Conservation (phyloP, 176 grass and related monocot species). For the Triticum turgidum region DNA sequence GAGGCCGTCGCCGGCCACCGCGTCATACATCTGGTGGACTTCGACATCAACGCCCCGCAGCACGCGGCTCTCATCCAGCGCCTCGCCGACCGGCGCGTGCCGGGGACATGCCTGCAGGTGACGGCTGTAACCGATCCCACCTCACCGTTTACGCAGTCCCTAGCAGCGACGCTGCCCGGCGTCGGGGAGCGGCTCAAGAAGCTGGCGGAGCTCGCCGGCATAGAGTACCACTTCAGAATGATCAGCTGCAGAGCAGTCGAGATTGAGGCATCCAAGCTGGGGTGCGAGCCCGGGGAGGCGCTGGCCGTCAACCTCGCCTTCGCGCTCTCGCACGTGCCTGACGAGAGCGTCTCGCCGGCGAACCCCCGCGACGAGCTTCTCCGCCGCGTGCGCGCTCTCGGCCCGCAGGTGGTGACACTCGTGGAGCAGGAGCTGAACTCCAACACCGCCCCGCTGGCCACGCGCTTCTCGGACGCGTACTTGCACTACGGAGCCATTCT, state of each 20-base stretch:
- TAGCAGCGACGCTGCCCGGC: not conserved
- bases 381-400: conserved; percentile 73
- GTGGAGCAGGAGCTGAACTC: conserved; percentile 88
- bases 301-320: conserved; percentile 85
- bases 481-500: conserved; percentile 65
- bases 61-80: conserved; percentile 61
- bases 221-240: conserved; percentile 52
- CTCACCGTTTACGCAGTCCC: conserved; percentile 54
- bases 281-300: conserved; percentile 65
- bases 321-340: conserved; percentile 66
- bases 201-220: conserved; percentile 46
- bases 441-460: conserved; percentile 69
- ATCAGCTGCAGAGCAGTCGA: conserved; percentile 55
- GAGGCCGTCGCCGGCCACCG: conserved; percentile 44
- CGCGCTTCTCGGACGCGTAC: conserved; percentile 74
- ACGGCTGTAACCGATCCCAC: conserved; percentile 75
- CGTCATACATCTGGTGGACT: conserved; percentile 77
- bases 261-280: conserved; percentile 47
- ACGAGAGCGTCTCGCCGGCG: conserved; percentile 89
- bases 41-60: conserved; percentile 64
- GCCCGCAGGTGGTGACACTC: conserved; percentile 58
- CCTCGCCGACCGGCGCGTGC: conserved; percentile 50
- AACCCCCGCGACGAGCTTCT: conserved; percentile 90
- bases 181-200: conserved; percentile 51
- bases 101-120: conserved; percentile 41